A percentile compares a stretch with the other conserved stretches of the same genome.
Conservation (phyloP, 2,329 filamentous ascomycete species). For the Cercospora brassicicola region DNA sequence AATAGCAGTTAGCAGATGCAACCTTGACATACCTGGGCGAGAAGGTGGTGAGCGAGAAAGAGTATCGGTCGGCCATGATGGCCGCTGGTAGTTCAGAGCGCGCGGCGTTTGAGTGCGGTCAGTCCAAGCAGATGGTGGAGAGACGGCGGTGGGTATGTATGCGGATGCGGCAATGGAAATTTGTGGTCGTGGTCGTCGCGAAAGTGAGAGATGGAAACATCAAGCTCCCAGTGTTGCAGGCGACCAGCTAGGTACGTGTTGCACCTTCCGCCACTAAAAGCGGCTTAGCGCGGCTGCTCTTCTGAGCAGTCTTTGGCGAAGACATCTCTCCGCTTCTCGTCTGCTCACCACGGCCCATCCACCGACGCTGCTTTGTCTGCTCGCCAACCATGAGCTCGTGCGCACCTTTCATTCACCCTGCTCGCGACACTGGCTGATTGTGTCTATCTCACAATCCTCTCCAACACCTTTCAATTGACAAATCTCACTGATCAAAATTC, state of each 20-base stretch:
- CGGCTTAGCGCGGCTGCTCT: background rate
- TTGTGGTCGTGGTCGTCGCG: background rate
- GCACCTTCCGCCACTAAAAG: background rate
- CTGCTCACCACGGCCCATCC: background rate
- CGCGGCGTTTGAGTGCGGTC: background rate
- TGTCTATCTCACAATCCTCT: background rate
- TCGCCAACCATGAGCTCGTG: conserved; percentile 8
- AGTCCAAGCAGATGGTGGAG: background rate
- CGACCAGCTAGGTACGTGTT: conserved; percentile 6
- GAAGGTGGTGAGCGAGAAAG: conserved; percentile 98
- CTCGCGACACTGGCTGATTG: conserved; percentile 15
- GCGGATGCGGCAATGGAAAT: background rate
- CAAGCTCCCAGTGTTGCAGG: conserved; percentile 1
- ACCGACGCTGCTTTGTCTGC: background rate
- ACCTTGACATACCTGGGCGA: conserved; percentile 79
- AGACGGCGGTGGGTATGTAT: background rate
- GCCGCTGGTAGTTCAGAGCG: conserved; percentile 20
- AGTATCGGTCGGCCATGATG: conserved; percentile 95
- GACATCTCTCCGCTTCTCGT: conserved; percentile 5
- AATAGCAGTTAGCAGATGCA: background rate
- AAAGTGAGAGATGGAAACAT: background rate
- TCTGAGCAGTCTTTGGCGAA: background rate
- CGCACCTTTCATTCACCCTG: background rate
- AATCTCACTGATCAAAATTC: background rate
- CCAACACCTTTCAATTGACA: background rate